Evolutionary conservation across 352 stramenopile genomes (phyloP).

Genomic region (Phytophthora ramorum): DNA sequence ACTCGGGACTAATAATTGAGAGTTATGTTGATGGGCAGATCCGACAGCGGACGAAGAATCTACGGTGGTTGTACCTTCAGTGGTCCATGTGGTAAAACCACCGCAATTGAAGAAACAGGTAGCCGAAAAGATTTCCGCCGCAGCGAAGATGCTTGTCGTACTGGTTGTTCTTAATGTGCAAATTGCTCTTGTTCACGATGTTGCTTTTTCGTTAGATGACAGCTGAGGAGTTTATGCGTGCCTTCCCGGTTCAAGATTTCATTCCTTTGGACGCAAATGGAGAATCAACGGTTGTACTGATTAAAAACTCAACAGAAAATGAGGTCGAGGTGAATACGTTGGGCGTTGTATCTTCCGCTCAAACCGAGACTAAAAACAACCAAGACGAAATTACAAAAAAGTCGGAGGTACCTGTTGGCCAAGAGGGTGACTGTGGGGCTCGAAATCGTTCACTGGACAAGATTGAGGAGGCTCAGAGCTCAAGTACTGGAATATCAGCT

Average conservation of each 20-base stretch:
- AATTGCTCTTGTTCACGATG: neutral
- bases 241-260: conserved; percentile 78
- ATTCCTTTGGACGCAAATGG: conserved; percentile 44
- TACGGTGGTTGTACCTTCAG: neutral
- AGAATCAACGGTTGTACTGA: neutral
- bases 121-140: neutral
- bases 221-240: conserved; percentile 65
- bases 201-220: conserved; percentile 37
- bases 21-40: conserved; percentile 3
- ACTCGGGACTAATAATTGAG: neutral
- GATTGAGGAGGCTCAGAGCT: neutral
- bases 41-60: neutral
- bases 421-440: neutral
- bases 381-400: neutral
- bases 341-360: neutral
- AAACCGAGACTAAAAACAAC: neutral
- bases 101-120: conserved; percentile 35
- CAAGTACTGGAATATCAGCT: conserved; percentile 32
- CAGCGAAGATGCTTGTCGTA: neutral
- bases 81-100: neutral
- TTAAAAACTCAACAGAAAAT: conserved; percentile 3
- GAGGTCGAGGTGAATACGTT: neutral
- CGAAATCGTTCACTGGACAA: neutral
- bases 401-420: neutral
- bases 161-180: neutral